Conservation (phyloP, 1,139 yeast genomes). For the Blastobotrys proliferans region DNA sequence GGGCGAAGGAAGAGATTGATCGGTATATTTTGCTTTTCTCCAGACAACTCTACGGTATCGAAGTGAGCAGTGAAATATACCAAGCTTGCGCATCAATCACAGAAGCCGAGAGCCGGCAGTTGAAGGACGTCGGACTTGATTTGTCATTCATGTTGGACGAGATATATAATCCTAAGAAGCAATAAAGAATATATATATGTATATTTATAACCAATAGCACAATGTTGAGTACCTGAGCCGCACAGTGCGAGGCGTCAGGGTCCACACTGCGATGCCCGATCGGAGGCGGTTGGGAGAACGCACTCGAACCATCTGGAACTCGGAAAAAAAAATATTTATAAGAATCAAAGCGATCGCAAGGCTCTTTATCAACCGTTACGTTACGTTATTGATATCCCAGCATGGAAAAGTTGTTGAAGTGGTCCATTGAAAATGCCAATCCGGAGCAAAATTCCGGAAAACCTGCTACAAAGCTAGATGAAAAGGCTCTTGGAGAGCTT, state of each 20-base stretch:
- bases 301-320: constrained; percentile 5
- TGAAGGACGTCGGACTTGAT: constrained; percentile 67
- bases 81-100: constrained; percentile 52
- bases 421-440: constrained; percentile 62
- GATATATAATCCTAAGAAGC: neutral
- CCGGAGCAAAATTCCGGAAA: constrained; percentile 25
- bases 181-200: too few species aligned
- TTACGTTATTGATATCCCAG: neutral
- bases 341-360: neutral
- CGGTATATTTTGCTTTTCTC: constrained; percentile 57
- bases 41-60: constrained; percentile 65
- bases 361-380: neutral
- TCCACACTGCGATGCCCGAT: too few species aligned
- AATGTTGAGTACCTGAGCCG: too few species aligned
- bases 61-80: constrained; percentile 45
- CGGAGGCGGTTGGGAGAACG: neutral
- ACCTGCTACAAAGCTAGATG: constrained; percentile 44
- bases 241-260: too few species aligned
- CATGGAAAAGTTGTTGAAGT: constrained; percentile 86
- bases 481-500: constrained; percentile 65
- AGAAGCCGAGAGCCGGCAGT: constrained; percentile 54
- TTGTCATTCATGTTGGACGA: constrained; percentile 46
- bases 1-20: constrained; percentile 70
- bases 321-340: neutral
- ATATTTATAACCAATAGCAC: too few species aligned